These are phyloP conservation scores for Alternaria arborescens DNA, from an alignment of 2,329 filamentous ascomycete genomes.

Conservation along the genomic window DNA sequence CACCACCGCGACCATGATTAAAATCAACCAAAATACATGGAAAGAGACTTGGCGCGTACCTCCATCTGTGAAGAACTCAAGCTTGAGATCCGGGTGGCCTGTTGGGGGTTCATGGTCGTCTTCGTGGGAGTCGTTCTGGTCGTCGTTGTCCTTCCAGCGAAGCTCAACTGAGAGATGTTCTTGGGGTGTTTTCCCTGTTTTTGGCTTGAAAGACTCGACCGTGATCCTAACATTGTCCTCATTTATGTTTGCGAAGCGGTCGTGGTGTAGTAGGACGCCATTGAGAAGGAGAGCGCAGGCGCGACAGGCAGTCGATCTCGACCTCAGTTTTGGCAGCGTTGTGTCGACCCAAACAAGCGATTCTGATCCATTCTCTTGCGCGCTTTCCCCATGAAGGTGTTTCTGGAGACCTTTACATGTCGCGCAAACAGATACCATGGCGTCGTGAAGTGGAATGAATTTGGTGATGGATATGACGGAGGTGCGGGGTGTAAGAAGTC, in stretches of 20 bases:
- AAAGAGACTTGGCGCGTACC: conserved; percentile 30
- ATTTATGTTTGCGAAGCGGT: conserved; percentile 34
- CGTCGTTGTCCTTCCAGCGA: conserved; percentile 37
- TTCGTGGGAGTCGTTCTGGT: conserved; percentile 28
- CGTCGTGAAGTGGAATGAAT: conserved; percentile 6
- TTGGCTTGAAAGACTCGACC: conserved; percentile 39
- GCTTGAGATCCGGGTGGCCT: conserved; percentile 46
- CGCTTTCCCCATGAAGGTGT: conserved; percentile 30
- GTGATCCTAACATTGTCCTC: conserved; percentile 38
- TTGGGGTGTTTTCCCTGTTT: conserved; percentile 27
- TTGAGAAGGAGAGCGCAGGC: conserved; percentile 46
- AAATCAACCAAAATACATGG: neutral
- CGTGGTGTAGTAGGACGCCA: conserved; percentile 45
- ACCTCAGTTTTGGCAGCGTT: conserved; percentile 39
- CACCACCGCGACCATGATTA: neutral
- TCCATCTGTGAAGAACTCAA: conserved; percentile 49
- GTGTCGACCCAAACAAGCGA: conserved; percentile 39
- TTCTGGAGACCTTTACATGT: conserved; percentile 48
- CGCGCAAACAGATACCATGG: conserved; percentile 44
- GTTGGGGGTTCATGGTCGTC: conserved; percentile 31
- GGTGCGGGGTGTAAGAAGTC: conserved; percentile 18
- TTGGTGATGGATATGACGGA: conserved; percentile 9
- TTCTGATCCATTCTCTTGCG: conserved; percentile 24
- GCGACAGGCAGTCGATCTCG: conserved; percentile 41
- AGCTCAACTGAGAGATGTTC: conserved; percentile 48